Evolutionary conservation across 768 basidiomycete genomes (phyloP), one percentile per base, ranked within the genome.

Genomic region (Psilocybe cyanescens): DNA sequence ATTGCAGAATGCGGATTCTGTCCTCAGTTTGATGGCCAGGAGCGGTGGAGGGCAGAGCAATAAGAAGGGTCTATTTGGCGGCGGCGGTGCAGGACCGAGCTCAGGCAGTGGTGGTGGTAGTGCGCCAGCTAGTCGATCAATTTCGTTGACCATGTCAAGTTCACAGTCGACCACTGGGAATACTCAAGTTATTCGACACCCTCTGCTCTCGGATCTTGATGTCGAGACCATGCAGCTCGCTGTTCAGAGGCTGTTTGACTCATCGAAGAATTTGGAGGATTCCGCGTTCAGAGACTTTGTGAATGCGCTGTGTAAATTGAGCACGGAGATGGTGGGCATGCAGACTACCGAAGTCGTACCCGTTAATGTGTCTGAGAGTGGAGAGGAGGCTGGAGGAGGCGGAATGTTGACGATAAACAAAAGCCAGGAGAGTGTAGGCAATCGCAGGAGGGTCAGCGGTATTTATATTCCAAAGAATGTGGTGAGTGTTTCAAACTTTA

Each of bases 1-100:
- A 1, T 76, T 99, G 24, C 97, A 98, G 76, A 98, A 95, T 65
- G 96, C 97, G 6, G 95, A 97, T 68, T 95, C 95, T 67, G 92
- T 99, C 17, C 79, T 99, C 17, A 86, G 85, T 8, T 78, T 83
- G 67, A 90, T 87, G 74, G 86, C 81, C 2, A 76, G 74, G 50
- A 60, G 62, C 5, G 69, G 69, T 31, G 64, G 68, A 31, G 60
- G 74, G 6, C 64, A 71, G 3, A 70, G 65, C 24, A 78, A 74
- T 56, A 74, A 76, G 57, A 71, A 71, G 47, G 75, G 75, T 39
- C 29, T 69, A 33, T 67, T 70, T 31, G 61, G 64, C 9, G 59
- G 55, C 12, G 68, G 66, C 9, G 9, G 41, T 24, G 47, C 63
- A 12, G 63, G 54, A 7, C 44, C 50, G n/a, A 53, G 33, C 51